Evolutionary conservation across 2,329 filamentous ascomycete species (phyloP).

Genomic region (Alternaria arborescens): DNA sequence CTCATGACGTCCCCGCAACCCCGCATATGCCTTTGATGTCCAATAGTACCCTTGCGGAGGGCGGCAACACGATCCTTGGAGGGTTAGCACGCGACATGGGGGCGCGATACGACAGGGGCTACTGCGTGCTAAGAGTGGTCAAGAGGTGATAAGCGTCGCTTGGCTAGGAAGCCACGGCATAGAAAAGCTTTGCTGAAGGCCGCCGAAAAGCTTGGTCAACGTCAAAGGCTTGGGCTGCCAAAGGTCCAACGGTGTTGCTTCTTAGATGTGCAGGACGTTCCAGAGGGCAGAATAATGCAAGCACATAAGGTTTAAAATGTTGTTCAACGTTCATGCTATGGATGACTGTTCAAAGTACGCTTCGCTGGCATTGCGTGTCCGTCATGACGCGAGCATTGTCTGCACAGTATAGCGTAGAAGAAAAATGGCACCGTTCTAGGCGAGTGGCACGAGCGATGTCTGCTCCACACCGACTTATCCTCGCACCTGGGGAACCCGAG

Average conservation of each 20-base stretch:
- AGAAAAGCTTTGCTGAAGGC: conserved; percentile 29
- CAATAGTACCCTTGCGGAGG: conserved; percentile 9
- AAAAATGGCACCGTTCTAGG: neutral
- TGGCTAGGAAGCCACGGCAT: conserved; percentile 11
- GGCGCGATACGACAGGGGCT: conserved; percentile 2
- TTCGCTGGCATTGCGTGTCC: too few species aligned
- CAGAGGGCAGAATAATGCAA: too few species aligned
- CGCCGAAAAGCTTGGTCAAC: conserved; percentile 19
- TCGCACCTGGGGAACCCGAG: neutral
- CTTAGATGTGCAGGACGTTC: too few species aligned
- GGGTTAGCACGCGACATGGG: conserved; percentile 7
- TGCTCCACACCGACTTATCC: neutral
- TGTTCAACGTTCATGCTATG: too few species aligned
- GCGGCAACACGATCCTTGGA: neutral
- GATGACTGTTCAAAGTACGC: too few species aligned
- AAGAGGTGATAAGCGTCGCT: conserved; percentile 30
- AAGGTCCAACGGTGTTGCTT: neutral
- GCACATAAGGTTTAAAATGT: too few species aligned
- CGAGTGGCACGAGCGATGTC: neutral
- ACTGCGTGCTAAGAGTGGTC: conserved; percentile 13
- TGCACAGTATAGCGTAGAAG: too few species aligned
- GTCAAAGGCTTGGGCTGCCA: neutral
- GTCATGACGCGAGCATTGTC: too few species aligned
- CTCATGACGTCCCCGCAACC: conserved; percentile 27
- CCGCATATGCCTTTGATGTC: conserved; percentile 4